Evolutionary conservation across 2,329 filamentous ascomycete species (phyloP).

Genomic region (Ilyonectria destructans): DNA sequence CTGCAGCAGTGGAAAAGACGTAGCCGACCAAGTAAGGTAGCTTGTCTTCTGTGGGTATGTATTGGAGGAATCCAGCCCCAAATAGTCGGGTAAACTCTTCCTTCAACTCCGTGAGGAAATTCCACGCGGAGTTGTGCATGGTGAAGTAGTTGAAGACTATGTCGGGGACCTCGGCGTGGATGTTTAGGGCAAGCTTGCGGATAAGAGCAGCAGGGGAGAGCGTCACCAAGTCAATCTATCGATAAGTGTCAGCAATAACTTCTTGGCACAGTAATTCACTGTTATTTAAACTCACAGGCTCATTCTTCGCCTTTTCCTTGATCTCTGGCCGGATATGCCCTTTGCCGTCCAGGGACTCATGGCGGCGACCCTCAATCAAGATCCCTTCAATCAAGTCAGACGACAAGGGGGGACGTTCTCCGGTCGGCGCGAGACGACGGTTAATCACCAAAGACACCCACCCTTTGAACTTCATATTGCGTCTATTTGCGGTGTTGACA

Average conservation of each 20-base stretch:
- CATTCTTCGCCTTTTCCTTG: slow-evolving; percentile 17
- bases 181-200: slow-evolving; percentile 19
- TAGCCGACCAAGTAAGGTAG: slow-evolving; percentile 43
- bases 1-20: slow-evolving; percentile 50
- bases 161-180: slow-evolving; percentile 22
- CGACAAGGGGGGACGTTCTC: slow-evolving; percentile 23
- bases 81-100: slow-evolving; percentile 1
- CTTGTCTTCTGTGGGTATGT: slow-evolving; percentile 19
- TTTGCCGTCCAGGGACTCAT: slow-evolving; percentile 24
- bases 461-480: slow-evolving; percentile 37
- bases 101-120: slow-evolving; percentile 20
- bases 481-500: slow-evolving; percentile 27
- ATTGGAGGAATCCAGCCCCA: slow-evolving; percentile 11
- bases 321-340: slow-evolving; percentile 12
- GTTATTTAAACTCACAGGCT: not conserved
- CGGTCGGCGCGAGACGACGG: not conserved
- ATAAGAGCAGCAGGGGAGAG: slow-evolving; percentile 25
- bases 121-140: slow-evolving; percentile 30
- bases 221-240: not conserved
- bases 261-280: not conserved
- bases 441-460: slow-evolving; percentile 21
- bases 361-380: slow-evolving; percentile 14
- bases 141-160: slow-evolving; percentile 35
- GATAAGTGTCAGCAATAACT: slow-evolving; percentile 14
- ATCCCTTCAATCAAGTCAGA: slow-evolving; percentile 16